These are phyloP conservation scores for Kluyveromyces marxianus DNA, from an alignment of 1,139 yeast species.

Conservation along the genomic window DNA sequence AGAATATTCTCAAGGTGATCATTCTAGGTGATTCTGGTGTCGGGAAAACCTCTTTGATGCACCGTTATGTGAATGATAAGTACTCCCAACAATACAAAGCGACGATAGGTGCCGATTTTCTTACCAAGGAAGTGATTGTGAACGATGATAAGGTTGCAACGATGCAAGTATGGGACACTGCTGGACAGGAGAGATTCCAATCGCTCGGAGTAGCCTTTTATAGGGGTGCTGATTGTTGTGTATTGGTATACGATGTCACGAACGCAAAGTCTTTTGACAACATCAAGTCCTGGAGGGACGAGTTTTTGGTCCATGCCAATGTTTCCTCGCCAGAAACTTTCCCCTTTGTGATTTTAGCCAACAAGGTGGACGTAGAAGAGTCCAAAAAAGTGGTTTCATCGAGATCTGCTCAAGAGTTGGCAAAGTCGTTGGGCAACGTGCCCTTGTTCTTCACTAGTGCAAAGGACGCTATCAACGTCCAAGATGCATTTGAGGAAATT, in stretches of 20 bases:
- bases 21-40: conserved; percentile 97
- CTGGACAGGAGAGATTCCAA: conserved; percentile 97
- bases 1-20: conserved; percentile 86
- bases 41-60: conserved; percentile 93
- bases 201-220: conserved; percentile 95
- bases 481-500: conserved; percentile 90
- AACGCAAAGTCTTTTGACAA: conserved; percentile 89
- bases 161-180: conserved; percentile 97
- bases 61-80: conserved; percentile 91
- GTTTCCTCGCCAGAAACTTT: conserved; percentile 90
- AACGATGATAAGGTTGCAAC: conserved; percentile 71
- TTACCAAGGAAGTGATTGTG: conserved; percentile 80
- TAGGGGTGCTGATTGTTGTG: conserved; percentile 98
- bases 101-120: conserved; percentile 94
- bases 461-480: conserved; percentile 88
- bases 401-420: conserved; percentile 80
- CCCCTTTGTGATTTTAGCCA: conserved; percentile 92
- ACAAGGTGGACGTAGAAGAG: conserved; percentile 92
- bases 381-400: conserved; percentile 73
- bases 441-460: conserved; percentile 95
- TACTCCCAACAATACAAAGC: conserved; percentile 96
- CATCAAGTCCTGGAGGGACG: conserved; percentile 89
- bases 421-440: conserved; percentile 78
- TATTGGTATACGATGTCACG: conserved; percentile 88
- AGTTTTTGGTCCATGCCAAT: conserved; percentile 86